A percentile compares a stretch with the other conserved stretches of the same genome.
These are phyloP conservation scores for Aphanomyces astaci DNA, from an alignment of 352 stramenopile genomes.

Conservation along the genomic window DNA sequence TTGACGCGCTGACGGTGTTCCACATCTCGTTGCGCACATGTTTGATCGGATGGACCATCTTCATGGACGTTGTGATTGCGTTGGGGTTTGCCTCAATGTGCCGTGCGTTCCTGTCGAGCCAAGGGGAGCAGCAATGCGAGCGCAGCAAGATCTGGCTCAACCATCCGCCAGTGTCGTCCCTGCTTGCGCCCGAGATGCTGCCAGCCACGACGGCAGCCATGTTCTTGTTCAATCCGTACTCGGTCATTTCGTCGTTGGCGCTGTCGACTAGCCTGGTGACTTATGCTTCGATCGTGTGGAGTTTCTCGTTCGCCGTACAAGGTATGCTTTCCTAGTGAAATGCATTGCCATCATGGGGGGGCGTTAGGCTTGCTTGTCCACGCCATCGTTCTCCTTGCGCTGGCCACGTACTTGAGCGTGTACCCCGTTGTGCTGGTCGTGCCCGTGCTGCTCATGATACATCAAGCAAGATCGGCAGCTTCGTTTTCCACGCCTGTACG, in stretches of 20 bases:
- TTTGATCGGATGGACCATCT: conserved; percentile 43
- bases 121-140: conserved; percentile 35
- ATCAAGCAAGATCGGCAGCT: background rate
- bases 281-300: conserved; percentile 55
- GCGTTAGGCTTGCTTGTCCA: conserved; percentile 33
- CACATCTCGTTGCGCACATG: conserved; percentile 23
- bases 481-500: too few relatives aligned
- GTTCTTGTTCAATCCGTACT: conserved; percentile 76
- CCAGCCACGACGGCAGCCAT: conserved; percentile 44
- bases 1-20: background rate
- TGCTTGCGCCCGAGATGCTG: conserved; percentile 42
- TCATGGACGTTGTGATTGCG: conserved; percentile 48
- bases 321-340: conserved; percentile 25
- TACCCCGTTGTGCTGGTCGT: conserved; percentile 60
- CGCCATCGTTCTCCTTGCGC: conserved; percentile 8
- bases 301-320: conserved; percentile 60
- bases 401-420: conserved; percentile 39
- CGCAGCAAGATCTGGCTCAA: conserved; percentile 61
- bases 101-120: conserved; percentile 38
- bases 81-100: conserved; percentile 52
- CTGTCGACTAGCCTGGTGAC: conserved; percentile 67
- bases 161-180: conserved; percentile 56
- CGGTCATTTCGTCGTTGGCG: conserved; percentile 50
- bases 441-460: conserved; percentile 30
- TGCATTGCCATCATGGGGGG: background rate